These are phyloP conservation scores for Blastocystis sp. DNA, from an alignment of 352 stramenopile genomes.

Conservation along the genomic window DNA sequence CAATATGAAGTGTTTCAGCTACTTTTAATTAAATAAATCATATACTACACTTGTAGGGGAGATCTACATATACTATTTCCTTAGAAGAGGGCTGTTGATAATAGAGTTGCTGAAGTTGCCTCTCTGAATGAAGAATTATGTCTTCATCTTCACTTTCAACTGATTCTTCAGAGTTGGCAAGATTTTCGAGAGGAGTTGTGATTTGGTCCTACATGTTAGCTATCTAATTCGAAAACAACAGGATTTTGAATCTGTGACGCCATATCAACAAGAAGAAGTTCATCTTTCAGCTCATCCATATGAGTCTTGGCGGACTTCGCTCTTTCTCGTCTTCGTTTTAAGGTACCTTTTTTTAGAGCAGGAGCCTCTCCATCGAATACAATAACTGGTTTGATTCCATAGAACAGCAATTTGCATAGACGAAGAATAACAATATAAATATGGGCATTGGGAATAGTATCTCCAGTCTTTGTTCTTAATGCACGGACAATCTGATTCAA, in stretches of 20 bases:
- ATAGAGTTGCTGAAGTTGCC: background rate
- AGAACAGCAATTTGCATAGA: constrained; percentile 81
- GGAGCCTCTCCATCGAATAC: constrained; percentile 97
- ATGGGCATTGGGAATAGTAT: constrained; percentile 89
- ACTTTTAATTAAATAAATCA: background rate
- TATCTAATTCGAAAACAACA: background rate
- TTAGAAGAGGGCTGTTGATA: background rate
- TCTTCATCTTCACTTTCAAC: background rate
- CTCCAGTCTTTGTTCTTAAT: constrained; percentile 89
- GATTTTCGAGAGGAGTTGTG: background rate
- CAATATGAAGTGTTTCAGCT: constrained; percentile 44
- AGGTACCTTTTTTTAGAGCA: constrained; percentile 88
- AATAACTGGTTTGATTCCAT: constrained; percentile 93
- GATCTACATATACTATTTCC: constrained; percentile 51
- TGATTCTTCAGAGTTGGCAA: background rate
- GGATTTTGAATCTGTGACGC: background rate
- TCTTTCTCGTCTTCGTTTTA: constrained; percentile 73
- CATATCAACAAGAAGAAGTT: background rate
- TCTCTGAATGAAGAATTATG: background rate
- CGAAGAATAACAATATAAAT: constrained; percentile 72
- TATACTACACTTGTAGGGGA: constrained; percentile 6
- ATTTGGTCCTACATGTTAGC: background rate
- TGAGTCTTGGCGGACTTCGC: constrained; percentile 76
- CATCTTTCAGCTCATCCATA: constrained; percentile 63
- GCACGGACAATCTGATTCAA: constrained; percentile 98